A percentile compares a stretch with the other conserved stretches of the same genome.
Evolutionary conservation across 768 basidiomycete species (phyloP).

Genomic region (Pisolithus orientalis): DNA sequence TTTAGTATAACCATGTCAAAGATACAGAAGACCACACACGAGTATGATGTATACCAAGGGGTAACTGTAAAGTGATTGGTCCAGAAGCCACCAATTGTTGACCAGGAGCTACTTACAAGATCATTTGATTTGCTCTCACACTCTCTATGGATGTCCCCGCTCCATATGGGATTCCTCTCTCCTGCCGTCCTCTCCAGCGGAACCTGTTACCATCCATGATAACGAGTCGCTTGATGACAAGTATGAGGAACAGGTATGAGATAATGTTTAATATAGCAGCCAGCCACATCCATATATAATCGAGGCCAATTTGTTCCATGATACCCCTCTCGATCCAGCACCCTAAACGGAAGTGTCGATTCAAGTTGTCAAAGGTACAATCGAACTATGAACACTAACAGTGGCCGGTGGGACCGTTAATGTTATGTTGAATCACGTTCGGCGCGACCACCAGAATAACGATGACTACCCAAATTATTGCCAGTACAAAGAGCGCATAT

Average conservation of each 20-base stretch:
- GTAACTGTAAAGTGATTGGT: constrained; percentile 28
- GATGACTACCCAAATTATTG: constrained; percentile 20
- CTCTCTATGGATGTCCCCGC: constrained; percentile 6
- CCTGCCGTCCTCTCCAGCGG: constrained; percentile 8
- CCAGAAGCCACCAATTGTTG: neutral
- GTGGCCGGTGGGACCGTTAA: constrained; percentile 13
- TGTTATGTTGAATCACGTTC: constrained; percentile 19
- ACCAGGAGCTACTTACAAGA: constrained; percentile 7
- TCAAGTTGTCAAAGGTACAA: neutral
- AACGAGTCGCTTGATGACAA: constrained; percentile 35
- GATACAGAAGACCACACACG: constrained; percentile 10
- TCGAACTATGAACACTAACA: constrained; percentile 22
- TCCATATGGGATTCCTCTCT: constrained; percentile 7
- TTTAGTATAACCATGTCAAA: neutral
- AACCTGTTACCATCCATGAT: constrained; percentile 26
- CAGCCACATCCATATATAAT: constrained; percentile 51
- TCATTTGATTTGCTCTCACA: constrained; percentile 37
- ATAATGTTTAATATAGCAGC: constrained; percentile 36
- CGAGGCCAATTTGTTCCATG: constrained; percentile 37
- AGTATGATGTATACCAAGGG: constrained; percentile 38
- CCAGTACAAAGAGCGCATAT: no score
- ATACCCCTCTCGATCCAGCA: constrained; percentile 42
- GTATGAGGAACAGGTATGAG: constrained; percentile 39
- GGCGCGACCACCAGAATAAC: constrained; percentile 35
- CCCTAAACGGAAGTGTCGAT: constrained; percentile 27